These are phyloP conservation scores for Talaromyces sp. DNA, from an alignment of 2,329 filamentous ascomycete species.

Conservation along the genomic window DNA sequence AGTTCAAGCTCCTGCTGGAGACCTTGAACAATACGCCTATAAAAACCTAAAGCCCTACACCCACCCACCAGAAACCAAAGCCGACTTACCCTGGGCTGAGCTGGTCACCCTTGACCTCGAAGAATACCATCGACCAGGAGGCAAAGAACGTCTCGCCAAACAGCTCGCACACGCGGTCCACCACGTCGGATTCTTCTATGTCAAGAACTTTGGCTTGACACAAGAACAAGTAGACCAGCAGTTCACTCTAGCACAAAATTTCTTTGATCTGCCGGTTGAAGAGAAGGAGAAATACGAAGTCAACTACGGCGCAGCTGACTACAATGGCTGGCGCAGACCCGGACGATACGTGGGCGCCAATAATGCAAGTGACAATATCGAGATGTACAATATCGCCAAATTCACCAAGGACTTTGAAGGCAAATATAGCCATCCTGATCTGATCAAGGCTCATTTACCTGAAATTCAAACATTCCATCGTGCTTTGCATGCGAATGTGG, in stretches of 20 bases:
- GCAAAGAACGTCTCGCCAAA: constrained; percentile 50
- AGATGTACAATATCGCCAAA: constrained; percentile 58
- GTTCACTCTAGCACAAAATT: constrained; percentile 56
- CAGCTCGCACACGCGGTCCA: constrained; percentile 53
- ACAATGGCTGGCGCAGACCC: constrained; percentile 11
- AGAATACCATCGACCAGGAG: constrained; percentile 50
- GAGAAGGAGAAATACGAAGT: constrained; percentile 55
- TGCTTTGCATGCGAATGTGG: constrained; percentile 8
- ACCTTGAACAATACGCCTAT: constrained; percentile 11
- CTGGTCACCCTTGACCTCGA: constrained; percentile 55
- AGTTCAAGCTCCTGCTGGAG: not conserved
- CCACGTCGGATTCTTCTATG: constrained; percentile 55
- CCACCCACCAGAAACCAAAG: constrained; percentile 13
- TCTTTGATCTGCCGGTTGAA: constrained; percentile 53
- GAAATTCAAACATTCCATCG: constrained; percentile 53
- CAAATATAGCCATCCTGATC: constrained; percentile 41
- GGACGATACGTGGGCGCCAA: constrained; percentile 15
- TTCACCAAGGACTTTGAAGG: constrained; percentile 47
- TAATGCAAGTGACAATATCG: constrained; percentile 46
- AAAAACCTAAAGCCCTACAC: constrained; percentile 10
- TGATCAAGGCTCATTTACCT: constrained; percentile 47
- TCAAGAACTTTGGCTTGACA: constrained; percentile 56
- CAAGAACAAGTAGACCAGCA: constrained; percentile 58
- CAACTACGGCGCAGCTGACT: constrained; percentile 16
- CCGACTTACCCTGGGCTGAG: constrained; percentile 45